Evolutionary conservation across 2,329 filamentous ascomycete genomes (phyloP), one percentile per base, ranked within the genome.

Genomic region (Verticillium longisporum): DNA sequence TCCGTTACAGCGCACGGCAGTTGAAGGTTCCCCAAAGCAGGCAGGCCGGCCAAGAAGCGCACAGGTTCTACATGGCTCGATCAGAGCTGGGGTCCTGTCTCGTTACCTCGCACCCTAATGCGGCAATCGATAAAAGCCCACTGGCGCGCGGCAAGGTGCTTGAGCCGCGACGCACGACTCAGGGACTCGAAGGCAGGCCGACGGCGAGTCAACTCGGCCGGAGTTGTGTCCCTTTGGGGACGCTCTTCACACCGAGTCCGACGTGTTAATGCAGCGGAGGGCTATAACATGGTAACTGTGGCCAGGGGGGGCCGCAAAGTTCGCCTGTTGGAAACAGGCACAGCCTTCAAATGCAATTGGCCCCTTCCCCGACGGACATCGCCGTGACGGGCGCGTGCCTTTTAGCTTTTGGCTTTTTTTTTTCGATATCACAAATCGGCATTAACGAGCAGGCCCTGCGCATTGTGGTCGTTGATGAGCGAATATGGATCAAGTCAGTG

Each of bases 101-200:
- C 26, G 5, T 4, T 36, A 36, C 13, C 45, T 50, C n/a, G n/a
- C 26, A 26, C 21, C 45, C 45, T 18, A 18, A 50, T 50, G 18
- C 45, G 45, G 45, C 3, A 50, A 34, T 33, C 31, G 33, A 53
- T 34, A 18, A 58, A 18, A 58, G 26, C 31, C 10, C 14, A 33
- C 57, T 58, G 37, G 57, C 57, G 57, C 57, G 57, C 57, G 57
- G 57, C 57, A 58, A 58, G 38, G 15, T 58, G 57, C 57, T 50
- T 11, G 45, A 50, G 45, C 45, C 45, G 45, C 45, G 45, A 21
- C 38, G 15, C n/a, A 45, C 38, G 7, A 45, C 15, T 7, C 38
- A n/a, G n/a, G 21, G 45, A 50, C n/a, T 50, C 45, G n/a, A 50
- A 18, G 10, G n/a, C 45, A 36, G 34, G 7, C 34, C 13, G 9